phyloP scores from a whole-genome alignment of 192 early-diverging fungal genomes.

The Backusella tarrabulga region DNA sequence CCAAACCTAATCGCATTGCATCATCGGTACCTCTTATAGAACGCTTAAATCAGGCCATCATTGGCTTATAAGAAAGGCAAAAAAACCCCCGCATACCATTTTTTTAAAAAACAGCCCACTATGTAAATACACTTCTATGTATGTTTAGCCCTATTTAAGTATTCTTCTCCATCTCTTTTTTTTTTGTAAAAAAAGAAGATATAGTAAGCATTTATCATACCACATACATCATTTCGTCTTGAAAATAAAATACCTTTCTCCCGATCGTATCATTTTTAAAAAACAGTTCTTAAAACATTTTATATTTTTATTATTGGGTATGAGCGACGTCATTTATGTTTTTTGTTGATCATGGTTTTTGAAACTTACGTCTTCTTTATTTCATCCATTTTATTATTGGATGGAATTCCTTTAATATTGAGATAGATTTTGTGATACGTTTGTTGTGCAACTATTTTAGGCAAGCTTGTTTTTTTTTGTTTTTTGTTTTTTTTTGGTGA shows the following conservation, averaged over 20 bases:
- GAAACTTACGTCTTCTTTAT: too few relatives aligned
- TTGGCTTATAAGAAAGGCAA: neutral
- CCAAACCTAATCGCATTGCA: neutral
- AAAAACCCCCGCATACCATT: neutral
- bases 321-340: too few relatives aligned
- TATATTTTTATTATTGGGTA: too few relatives aligned
- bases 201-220: neutral
- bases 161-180: neutral
- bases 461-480: neutral
- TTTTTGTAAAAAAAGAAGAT: neutral
- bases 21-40: slow-evolving; percentile 1
- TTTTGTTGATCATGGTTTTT: too few relatives aligned
- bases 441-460: neutral
- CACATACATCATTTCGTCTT: neutral
- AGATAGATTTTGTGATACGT: neutral
- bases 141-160: neutral
- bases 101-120: neutral
- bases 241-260: neutral
- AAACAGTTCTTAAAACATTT: neutral
- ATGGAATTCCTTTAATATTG: neutral
- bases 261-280: neutral
- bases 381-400: too few relatives aligned
- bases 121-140: neutral
- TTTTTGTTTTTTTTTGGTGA: neutral
- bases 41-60: slow-evolving; percentile 11